These are phyloP conservation scores for Scolecobasidium constrictum DNA, from an alignment of 2,329 filamentous ascomycete species.

Conservation along the genomic window DNA sequence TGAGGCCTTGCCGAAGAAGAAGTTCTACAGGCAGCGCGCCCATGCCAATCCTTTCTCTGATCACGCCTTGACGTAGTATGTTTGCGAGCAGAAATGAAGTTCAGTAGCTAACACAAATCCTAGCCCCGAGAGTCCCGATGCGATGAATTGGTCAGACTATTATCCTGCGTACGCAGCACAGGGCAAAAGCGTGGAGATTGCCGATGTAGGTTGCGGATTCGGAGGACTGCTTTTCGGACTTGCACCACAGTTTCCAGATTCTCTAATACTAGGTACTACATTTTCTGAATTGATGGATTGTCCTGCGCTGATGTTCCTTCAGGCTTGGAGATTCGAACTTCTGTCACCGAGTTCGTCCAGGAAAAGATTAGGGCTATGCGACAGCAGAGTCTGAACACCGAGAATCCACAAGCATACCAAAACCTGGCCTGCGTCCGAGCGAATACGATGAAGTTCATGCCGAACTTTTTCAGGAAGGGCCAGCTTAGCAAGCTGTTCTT, in stretches of 20 bases:
- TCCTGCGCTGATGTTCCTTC: slow-evolving; percentile 1
- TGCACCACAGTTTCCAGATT: slow-evolving; percentile 68
- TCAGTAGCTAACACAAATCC: not conserved
- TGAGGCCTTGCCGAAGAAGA: slow-evolving; percentile 71
- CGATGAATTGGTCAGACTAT: slow-evolving; percentile 82
- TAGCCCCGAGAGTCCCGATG: slow-evolving; percentile 8
- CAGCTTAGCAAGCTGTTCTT: slow-evolving; percentile 91
- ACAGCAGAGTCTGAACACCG: slow-evolving; percentile 43
- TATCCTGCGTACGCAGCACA: slow-evolving; percentile 56
- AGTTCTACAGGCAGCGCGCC: slow-evolving; percentile 89
- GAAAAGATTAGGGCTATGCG: slow-evolving; percentile 78
- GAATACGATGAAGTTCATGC: slow-evolving; percentile 99
- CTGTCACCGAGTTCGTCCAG: slow-evolving; percentile 84
- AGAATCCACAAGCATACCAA: slow-evolving; percentile 47
- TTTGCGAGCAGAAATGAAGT: not conserved
- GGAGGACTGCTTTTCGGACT: slow-evolving; percentile 83
- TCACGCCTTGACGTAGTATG: slow-evolving; percentile 76
- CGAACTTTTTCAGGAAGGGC: slow-evolving; percentile 78
- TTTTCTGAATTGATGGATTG: no score
- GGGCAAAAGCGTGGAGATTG: slow-evolving; percentile 58
- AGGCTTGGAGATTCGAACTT: slow-evolving; percentile 87
- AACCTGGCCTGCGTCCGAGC: slow-evolving; percentile 83
- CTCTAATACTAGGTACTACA: slow-evolving; percentile 74
- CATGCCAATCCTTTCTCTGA: slow-evolving; percentile 98
- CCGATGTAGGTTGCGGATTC: slow-evolving; percentile 95